These are phyloP conservation scores for Fusarium sp. DNA, from an alignment of 2,329 filamentous ascomycete species.

Conservation along the genomic window DNA sequence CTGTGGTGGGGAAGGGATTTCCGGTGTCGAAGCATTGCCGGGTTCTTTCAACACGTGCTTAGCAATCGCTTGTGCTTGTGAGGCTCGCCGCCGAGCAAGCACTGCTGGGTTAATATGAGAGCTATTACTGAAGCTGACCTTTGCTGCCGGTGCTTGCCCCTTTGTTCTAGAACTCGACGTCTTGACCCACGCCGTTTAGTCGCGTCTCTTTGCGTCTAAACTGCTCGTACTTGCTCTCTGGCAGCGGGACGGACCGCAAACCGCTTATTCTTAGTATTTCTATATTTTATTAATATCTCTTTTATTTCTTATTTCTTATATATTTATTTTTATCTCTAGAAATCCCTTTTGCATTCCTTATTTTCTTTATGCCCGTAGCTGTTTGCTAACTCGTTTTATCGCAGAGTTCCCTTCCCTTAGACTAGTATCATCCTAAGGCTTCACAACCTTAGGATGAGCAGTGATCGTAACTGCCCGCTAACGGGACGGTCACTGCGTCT, in stretches of 20 bases:
- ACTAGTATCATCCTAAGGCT: background rate
- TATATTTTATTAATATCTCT: background rate
- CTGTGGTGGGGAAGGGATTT: conserved; percentile 16
- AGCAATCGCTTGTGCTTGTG: conserved; percentile 5
- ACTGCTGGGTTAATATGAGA: background rate
- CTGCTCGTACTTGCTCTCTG: background rate
- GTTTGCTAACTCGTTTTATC: background rate
- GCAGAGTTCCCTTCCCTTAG: background rate
- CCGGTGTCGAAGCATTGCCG: conserved; percentile 11
- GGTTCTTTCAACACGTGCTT: background rate
- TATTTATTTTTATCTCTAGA: background rate
- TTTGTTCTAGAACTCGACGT: background rate
- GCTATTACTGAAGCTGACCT: background rate
- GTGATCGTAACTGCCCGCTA: conserved; percentile 21
- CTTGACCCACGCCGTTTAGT: background rate
- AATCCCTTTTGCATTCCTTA: background rate
- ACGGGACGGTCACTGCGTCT: conserved; percentile 1
- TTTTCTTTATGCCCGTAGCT: background rate
- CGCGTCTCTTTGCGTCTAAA: background rate
- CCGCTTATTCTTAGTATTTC: background rate
- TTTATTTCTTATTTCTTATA: background rate
- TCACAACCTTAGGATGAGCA: background rate
- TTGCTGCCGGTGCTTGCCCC: background rate
- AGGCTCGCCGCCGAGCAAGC: background rate
- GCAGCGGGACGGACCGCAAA: background rate